Percentiles rank a stretch among this genome's conserved stretches.
Conservation (phyloP, 805 yeast genomes). For the Lipomyces lipofer region DNA sequence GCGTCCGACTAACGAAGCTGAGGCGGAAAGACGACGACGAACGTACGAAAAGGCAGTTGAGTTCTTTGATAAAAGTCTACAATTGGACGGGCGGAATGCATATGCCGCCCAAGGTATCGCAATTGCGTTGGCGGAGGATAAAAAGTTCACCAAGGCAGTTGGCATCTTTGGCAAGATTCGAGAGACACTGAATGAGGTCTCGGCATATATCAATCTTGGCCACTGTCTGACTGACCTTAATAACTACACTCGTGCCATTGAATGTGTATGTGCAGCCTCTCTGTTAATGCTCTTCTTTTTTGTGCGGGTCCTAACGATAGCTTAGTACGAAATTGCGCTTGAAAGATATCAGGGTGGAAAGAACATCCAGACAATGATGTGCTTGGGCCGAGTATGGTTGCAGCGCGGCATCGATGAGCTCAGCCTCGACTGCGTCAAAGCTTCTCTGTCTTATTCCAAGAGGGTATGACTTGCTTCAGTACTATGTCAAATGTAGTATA, state of each 20-base stretch:
- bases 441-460: conserved; percentile 59
- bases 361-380: conserved; percentile 66
- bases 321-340: conserved; percentile 72
- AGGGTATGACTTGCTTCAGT: background rate
- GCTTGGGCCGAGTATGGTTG: conserved; percentile 87
- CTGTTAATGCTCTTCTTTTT: conserved; percentile 22
- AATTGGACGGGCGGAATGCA: conserved; percentile 79
- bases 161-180: conserved; percentile 85
- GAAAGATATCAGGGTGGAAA: conserved; percentile 58
- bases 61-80: conserved; percentile 81
- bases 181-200: conserved; percentile 82
- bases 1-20: conserved; percentile 50
- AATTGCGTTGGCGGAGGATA: conserved; percentile 78
- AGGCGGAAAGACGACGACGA: conserved; percentile 61
- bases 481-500: background rate
- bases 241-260: conserved; percentile 83
- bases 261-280: conserved; percentile 45
- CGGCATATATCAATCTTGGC: conserved; percentile 82
- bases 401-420: conserved; percentile 71
- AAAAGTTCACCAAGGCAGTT: conserved; percentile 66
- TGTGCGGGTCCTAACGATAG: background rate
- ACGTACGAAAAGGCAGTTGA: conserved; percentile 90
- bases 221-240: conserved; percentile 82
- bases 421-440: conserved; percentile 58
- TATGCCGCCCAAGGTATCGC: conserved; percentile 99